Percentiles rank a stretch among this genome's conserved stretches.
These are phyloP conservation scores for Helotiales sp. DNA, from an alignment of 2,329 filamentous ascomycete species.

Conservation along the genomic window DNA sequence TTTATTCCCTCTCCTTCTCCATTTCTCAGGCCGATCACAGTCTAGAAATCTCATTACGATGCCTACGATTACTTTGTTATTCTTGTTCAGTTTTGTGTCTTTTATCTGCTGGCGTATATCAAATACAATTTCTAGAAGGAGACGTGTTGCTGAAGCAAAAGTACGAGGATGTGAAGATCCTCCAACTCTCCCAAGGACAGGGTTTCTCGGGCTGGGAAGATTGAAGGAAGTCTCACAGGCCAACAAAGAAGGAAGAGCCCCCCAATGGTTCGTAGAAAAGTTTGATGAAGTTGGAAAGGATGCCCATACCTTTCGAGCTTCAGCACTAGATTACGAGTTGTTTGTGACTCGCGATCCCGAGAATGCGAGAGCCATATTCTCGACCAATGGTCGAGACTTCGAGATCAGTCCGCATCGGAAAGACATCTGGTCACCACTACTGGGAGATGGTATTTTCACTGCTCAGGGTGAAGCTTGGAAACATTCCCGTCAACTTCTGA, in stretches of 20 bases:
- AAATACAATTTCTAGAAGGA: neutral
- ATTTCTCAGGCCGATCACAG: neutral
- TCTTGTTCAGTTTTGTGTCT: neutral
- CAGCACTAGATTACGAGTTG: neutral
- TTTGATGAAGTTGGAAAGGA: conserved; percentile 35
- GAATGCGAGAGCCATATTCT: conserved; percentile 55
- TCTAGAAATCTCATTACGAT: neutral
- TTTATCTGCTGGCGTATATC: neutral
- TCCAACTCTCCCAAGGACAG: conserved; percentile 20
- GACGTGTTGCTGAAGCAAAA: conserved; percentile 18
- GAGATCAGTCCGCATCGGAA: conserved; percentile 46
- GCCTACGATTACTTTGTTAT: neutral
- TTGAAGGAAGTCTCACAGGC: conserved; percentile 27
- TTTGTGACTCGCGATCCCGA: conserved; percentile 40
- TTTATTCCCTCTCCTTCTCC: neutral
- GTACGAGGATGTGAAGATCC: conserved; percentile 30
- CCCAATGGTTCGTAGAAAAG: conserved; percentile 32
- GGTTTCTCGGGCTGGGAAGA: conserved; percentile 30
- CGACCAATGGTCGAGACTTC: conserved; percentile 54
- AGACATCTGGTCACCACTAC: conserved; percentile 43
- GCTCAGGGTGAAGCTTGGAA: conserved; percentile 50
- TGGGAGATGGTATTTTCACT: conserved; percentile 56
- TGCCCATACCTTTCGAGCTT: neutral
- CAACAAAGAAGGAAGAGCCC: conserved; percentile 25
- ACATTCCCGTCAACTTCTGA: conserved; percentile 39